Evolutionary conservation across 345 rosid species (phyloP), one percentile per base, ranked within the genome.

Genomic region (Conringia planisiliqua): DNA sequence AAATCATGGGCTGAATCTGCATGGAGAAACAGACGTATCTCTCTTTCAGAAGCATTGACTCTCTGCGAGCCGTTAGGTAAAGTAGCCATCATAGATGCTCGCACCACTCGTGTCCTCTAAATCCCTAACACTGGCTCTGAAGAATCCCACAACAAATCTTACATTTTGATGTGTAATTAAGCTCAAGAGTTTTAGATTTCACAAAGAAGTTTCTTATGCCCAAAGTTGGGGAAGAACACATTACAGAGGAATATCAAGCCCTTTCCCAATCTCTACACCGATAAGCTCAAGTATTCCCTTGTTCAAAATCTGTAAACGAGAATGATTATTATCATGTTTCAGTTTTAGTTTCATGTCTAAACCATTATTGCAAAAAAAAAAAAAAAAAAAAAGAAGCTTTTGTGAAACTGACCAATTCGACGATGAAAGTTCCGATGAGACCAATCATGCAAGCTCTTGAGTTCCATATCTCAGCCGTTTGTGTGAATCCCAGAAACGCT

Each of bases 371-470:
- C 56, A 52, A 26, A 8, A 9, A 17, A 4, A 32, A 5, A 32
- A n/a, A n/a, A n/a, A n/a, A n/a, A n/a, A n/a, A n/a, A n/a, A n/a
- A n/a, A 30, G 3, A 5, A 24, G 3, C 6, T 0, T 1, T 7
- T 9, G 4, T 20, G 42, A 54, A 18, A 50, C 84, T 68, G 40
- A 93, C 97, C 83, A 90, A 68, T 78, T 93, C 97, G 8, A 87
- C 85, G 11, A 93, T 82, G 81, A 89, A 93, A 66, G 63, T 71
- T 9, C 92, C 94, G 12, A 90, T 75, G 70, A 93, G 82, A 47
- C 98, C 97, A 74, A 90, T 88, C 96, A 93, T 93, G 70, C 97
- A 90, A 71, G 97, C 97, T 79, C 96, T 86, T 14, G 98, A 93
- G 77, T 93, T 93, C 97, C 97, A 90, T 74, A 78, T 78, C 78